These are phyloP conservation scores for Raffaelea deltoideospora DNA, from an alignment of 2,329 filamentous ascomycete genomes.

Conservation along the genomic window DNA sequence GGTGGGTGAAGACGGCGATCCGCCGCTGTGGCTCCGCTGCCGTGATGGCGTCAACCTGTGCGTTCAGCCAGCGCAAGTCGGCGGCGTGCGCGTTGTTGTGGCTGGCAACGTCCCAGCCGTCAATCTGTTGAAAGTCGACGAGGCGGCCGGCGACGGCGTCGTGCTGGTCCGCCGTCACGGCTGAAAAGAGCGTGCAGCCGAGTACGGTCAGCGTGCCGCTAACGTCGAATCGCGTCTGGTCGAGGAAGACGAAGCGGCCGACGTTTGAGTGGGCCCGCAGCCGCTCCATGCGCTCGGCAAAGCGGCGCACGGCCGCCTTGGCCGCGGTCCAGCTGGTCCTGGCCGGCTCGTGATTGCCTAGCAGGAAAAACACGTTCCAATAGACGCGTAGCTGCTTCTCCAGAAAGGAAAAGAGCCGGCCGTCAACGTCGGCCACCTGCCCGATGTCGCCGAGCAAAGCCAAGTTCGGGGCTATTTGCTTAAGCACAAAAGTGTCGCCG, in stretches of 20 bases:
- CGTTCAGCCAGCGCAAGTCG: constrained; percentile 30
- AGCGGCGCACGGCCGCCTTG: constrained; percentile 15
- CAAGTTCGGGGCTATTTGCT: constrained; percentile 27
- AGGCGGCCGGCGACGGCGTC: neutral
- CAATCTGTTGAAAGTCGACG: constrained; percentile 1
- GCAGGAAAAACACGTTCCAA: constrained; percentile 31
- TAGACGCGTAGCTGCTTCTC: constrained; percentile 31
- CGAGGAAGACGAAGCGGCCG: constrained; percentile 24
- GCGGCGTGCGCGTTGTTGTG: constrained; percentile 21
- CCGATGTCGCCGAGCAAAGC: constrained; percentile 44
- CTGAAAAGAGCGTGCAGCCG: constrained; percentile 30
- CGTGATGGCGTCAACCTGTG: constrained; percentile 12
- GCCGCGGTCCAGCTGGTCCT: constrained; percentile 20
- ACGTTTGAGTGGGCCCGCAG: constrained; percentile 6
- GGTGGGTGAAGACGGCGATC: constrained; percentile 26
- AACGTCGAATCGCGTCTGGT: constrained; percentile 15
- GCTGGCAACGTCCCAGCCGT: constrained; percentile 18
- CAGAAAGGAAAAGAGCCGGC: constrained; percentile 31
- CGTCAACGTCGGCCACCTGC: constrained; percentile 16
- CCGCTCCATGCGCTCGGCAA: constrained; percentile 13
- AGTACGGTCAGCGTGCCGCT: constrained; percentile 16
- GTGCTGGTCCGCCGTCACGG: neutral
- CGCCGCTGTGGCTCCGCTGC: constrained; percentile 12
- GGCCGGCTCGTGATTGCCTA: constrained; percentile 43
- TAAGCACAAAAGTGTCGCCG: constrained; percentile 26